phyloP scores from a whole-genome alignment of 179 eudicot genomes.

The Drosera spatulata region DNA sequence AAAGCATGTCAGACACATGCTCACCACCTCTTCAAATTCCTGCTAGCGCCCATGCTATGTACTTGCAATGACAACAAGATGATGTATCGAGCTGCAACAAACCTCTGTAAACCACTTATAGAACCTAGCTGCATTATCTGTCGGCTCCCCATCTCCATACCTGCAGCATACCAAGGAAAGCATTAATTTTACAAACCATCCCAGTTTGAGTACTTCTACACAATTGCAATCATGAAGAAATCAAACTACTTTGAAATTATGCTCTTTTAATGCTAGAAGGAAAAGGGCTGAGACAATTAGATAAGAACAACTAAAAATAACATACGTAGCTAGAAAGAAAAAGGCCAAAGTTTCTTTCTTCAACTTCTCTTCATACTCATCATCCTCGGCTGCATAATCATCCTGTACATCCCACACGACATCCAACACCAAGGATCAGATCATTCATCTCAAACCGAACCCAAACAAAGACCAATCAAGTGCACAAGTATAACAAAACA shows the following conservation, averaged over 20 bases:
- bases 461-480: background rate
- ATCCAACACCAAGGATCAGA: background rate
- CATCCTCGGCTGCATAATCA: conserved; percentile 95
- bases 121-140: conserved; percentile 96
- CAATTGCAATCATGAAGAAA: background rate
- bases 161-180: conserved; percentile 30
- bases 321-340: conserved; percentile 94
- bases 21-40: too few relatives aligned
- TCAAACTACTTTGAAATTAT: background rate
- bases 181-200: background rate
- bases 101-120: conserved; percentile 97
- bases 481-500: background rate
- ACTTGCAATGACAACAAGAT: too few relatives aligned
- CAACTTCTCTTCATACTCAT: conserved; percentile 72
- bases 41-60: too few relatives aligned
- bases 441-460: background rate
- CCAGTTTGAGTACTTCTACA: too few relatives aligned
- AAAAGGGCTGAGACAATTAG: background rate
- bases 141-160: conserved; percentile 99
- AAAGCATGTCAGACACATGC: too few relatives aligned
- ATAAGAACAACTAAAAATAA: conserved; percentile 1
- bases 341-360: conserved; percentile 77
- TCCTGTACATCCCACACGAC: conserved; percentile 37
- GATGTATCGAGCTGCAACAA: background rate
- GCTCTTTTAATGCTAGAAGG: background rate